These are phyloP conservation scores for Raddia guianensis DNA, from an alignment of 176 grass and related monocot species.

Conservation along the genomic window DNA sequence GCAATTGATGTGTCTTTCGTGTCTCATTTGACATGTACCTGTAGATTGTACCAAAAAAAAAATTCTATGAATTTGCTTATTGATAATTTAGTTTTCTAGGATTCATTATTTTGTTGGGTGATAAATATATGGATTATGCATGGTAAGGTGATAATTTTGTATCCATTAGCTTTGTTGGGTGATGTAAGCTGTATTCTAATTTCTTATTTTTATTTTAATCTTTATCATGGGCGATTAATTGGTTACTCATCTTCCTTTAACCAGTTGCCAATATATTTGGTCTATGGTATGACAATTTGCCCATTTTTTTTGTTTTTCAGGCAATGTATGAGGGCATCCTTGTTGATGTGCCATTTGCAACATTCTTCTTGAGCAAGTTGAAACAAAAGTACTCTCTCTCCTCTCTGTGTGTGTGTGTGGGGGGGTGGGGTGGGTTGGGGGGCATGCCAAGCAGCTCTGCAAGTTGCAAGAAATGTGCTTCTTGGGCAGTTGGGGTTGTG, in stretches of 20 bases:
- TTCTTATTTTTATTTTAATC: neutral
- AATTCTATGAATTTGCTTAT: neutral
- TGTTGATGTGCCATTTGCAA: constrained; percentile 94
- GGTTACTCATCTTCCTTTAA: constrained; percentile 5
- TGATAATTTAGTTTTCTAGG: neutral
- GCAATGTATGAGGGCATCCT: constrained; percentile 98
- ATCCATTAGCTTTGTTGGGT: constrained; percentile 12
- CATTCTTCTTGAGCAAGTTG: constrained; percentile 98
- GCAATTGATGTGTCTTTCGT: neutral
- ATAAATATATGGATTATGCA: constrained; percentile 4
- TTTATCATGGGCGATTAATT: constrained; percentile 8
- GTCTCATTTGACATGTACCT: neutral
- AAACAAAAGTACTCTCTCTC: constrained; percentile 75
- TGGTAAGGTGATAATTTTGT: constrained; percentile 1
- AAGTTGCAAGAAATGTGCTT: constrained; percentile 74
- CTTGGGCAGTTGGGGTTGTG: neutral
- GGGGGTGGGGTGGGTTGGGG: too few relatives aligned
- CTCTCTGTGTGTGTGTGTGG: too few relatives aligned
- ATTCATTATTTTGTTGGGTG: constrained; percentile 18
- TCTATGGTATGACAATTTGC: constrained; percentile 22
- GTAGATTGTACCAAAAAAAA: neutral
- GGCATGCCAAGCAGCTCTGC: neutral
- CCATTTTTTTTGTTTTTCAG: constrained; percentile 49
- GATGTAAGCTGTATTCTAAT: constrained; percentile 23
- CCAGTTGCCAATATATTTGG: constrained; percentile 16